Evolutionary conservation across 768 basidiomycete species (phyloP).

Genomic region (Lactarius sanguifluus): DNA sequence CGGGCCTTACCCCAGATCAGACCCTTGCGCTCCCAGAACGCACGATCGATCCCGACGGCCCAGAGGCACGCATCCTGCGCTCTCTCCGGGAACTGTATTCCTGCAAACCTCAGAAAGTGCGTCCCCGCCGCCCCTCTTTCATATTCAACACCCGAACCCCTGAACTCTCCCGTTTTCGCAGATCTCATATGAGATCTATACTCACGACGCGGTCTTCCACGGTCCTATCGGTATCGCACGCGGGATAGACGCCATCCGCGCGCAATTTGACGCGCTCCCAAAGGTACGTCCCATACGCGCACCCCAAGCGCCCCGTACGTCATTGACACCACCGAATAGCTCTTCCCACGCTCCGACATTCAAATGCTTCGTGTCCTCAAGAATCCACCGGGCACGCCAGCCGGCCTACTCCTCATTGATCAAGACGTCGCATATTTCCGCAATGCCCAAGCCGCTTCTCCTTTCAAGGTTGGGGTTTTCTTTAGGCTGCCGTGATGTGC

Average conservation of each 20-base stretch:
- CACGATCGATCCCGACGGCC: constrained; percentile 33
- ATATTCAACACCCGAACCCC: background rate
- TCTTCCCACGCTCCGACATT: constrained; percentile 46
- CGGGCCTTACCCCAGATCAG: constrained; percentile 42
- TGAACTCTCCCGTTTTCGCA: constrained; percentile 19
- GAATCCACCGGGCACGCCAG: constrained; percentile 41
- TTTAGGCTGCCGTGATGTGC: too few relatives aligned
- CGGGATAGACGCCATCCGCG: constrained; percentile 42
- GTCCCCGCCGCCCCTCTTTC: constrained; percentile 24
- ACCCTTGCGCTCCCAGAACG: constrained; percentile 43
- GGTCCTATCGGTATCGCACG: constrained; percentile 48
- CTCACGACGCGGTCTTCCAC: constrained; percentile 42
- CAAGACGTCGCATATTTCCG: constrained; percentile 49
- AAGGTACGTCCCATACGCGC: constrained; percentile 36
- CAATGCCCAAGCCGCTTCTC: constrained; percentile 38
- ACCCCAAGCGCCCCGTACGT: background rate
- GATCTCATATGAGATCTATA: constrained; percentile 47
- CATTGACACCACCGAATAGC: constrained; percentile 30
- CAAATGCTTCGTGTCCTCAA: constrained; percentile 43
- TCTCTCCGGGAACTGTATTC: constrained; percentile 43
- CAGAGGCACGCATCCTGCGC: constrained; percentile 37
- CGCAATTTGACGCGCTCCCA: constrained; percentile 46
- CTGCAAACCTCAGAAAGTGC: constrained; percentile 11
- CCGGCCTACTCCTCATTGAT: constrained; percentile 45
- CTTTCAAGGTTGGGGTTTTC: constrained; percentile 40